Conservation (phyloP, 106 monocot species). For the Dendrobium catenatum region DNA sequence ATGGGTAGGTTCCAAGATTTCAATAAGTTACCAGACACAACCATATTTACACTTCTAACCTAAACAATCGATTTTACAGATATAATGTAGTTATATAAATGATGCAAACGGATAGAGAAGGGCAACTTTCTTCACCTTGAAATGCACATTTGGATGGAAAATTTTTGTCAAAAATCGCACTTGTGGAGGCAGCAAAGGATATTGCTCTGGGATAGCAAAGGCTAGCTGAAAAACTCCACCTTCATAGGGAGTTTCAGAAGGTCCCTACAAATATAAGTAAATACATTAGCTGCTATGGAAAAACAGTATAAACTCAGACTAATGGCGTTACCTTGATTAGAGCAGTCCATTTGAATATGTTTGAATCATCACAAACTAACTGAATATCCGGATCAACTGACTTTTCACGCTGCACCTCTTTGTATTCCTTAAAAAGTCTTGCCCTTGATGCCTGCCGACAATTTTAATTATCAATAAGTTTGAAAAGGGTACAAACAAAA, state of each 20-base stretch:
- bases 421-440: conserved; percentile 95
- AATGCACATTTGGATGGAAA: conserved; percentile 99
- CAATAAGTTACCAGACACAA: too few species aligned
- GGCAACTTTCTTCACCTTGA: conserved; percentile 53
- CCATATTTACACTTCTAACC: too few species aligned
- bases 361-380: conserved; percentile 91
- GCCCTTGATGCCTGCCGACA: conserved; percentile 76
- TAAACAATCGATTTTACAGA: too few species aligned
- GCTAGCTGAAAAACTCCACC: conserved; percentile 93
- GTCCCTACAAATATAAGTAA: conserved; percentile 43
- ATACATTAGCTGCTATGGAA: conserved; percentile 1
- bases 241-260: conserved; percentile 96
- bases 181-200: conserved; percentile 95
- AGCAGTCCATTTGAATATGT: conserved; percentile 99
- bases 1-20: too few species aligned
- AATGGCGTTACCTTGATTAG: conserved; percentile 65
- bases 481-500: neutral
- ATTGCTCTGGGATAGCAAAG: conserved; percentile 93
- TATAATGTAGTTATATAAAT: too few species aligned
- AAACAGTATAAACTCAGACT: neutral
- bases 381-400: conserved; percentile 90
- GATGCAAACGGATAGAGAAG: neutral
- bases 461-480: neutral
- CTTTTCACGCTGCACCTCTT: conserved; percentile 95
- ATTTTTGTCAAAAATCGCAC: conserved; percentile 96